phyloP scores from a whole-genome alignment of 768 basidiomycete species.

The Boletus sensibilis region DNA sequence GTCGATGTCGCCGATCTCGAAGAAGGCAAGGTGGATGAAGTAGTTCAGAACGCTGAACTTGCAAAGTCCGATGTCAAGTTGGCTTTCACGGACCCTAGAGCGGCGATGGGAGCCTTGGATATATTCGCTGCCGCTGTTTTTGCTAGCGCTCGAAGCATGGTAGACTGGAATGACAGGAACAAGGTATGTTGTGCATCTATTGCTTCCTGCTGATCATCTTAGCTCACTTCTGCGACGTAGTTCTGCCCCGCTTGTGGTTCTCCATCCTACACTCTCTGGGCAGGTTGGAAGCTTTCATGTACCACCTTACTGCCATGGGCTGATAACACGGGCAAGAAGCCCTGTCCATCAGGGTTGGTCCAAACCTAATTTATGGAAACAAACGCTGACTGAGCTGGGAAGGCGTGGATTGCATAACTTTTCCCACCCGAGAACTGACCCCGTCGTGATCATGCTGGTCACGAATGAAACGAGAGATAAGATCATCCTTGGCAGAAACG shows the following conservation, averaged over 20 bases:
- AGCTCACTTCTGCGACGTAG: constrained; percentile 38
- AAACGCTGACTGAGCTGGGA: constrained; percentile 17
- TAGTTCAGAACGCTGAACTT: constrained; percentile 39
- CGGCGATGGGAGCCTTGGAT: constrained; percentile 55
- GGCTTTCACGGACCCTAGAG: constrained; percentile 66
- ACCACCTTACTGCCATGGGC: constrained; percentile 73
- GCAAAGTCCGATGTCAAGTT: constrained; percentile 40
- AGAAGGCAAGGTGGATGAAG: constrained; percentile 41
- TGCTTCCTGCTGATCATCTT: neutral
- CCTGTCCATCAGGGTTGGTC: constrained; percentile 70
- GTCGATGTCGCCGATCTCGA: constrained; percentile 65
- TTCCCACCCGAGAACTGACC: constrained; percentile 76
- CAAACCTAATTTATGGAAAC: neutral
- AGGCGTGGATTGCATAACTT: constrained; percentile 90
- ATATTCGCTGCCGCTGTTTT: constrained; percentile 71
- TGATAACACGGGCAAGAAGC: constrained; percentile 57
- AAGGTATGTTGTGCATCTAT: constrained; percentile 46
- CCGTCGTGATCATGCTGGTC: constrained; percentile 90
- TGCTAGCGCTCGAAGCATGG: constrained; percentile 73
- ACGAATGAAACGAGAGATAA: constrained; percentile 78
- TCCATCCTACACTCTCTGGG: constrained; percentile 83
- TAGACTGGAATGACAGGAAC: constrained; percentile 93
- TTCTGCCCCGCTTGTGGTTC: constrained; percentile 90
- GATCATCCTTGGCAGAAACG: constrained; percentile 84
- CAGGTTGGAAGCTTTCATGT: constrained; percentile 93